A percentile compares a stretch with the other conserved stretches of the same genome.
phyloP scores from a whole-genome alignment of 257 asterid species.

The Voacanga thouarsii region DNA sequence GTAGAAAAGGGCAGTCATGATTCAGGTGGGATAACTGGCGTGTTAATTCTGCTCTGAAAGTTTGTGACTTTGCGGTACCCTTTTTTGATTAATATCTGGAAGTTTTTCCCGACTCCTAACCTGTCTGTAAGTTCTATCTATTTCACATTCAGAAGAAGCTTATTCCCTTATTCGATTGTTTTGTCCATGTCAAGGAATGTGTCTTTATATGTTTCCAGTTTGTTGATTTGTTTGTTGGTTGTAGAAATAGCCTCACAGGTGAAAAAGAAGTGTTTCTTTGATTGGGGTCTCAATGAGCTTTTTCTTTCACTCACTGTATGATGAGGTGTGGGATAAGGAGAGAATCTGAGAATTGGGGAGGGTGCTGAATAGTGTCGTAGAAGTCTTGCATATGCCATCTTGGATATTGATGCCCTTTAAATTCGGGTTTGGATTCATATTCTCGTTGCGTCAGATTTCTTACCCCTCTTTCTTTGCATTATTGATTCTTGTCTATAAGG shows the following conservation, averaged over 20 bases:
- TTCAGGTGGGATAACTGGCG: slow-evolving; percentile 9
- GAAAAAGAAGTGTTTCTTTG: slow-evolving; percentile 6
- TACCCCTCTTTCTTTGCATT: background rate
- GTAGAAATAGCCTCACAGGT: background rate
- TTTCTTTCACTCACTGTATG: slow-evolving; percentile 18
- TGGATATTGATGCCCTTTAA: slow-evolving; percentile 37
- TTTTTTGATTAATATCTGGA: slow-evolving; percentile 7
- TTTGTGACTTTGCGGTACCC: slow-evolving; percentile 1
- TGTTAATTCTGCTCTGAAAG: slow-evolving; percentile 10
- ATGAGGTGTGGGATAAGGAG: slow-evolving; percentile 30
- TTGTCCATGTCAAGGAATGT: slow-evolving; percentile 5
- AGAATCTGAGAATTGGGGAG: slow-evolving; percentile 26
- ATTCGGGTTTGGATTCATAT: slow-evolving; percentile 36
- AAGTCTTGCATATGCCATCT: slow-evolving; percentile 26
- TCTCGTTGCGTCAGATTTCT: slow-evolving; percentile 23
- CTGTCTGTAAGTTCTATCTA: slow-evolving; percentile 16
- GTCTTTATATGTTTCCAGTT: background rate
- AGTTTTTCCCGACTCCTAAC: slow-evolving; percentile 2
- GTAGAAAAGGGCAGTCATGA: slow-evolving; percentile 5
- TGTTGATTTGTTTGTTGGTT: slow-evolving; percentile 21
- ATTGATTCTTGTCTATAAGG: slow-evolving; percentile 16
- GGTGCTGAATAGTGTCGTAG: slow-evolving; percentile 31
- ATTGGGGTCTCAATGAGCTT: slow-evolving; percentile 6
- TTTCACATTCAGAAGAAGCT: background rate
- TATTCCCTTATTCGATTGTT: slow-evolving; percentile 1